Base-by-base conservation (phyloP, 169 alveolate genomes). In the Cryptosporidium viatorum region DNA sequence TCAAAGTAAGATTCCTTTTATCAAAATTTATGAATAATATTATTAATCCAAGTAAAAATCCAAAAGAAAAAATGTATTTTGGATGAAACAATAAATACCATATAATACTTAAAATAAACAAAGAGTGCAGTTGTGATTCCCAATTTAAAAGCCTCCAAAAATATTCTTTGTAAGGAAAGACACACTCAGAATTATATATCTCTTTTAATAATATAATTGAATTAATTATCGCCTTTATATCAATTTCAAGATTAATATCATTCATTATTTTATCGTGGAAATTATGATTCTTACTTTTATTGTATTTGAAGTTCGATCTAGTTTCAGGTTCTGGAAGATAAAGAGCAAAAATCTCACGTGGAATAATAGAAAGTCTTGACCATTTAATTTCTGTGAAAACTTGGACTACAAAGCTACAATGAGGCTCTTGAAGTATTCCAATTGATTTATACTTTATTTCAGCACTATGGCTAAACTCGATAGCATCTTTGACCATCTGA, bases 341-440 rank as follows among this genome's bases (percentile, higher is more conserved):
- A 37, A 80, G 70, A 80, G 89, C 89, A 62, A 65, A 39, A 16
- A 80, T 80, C 37, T 80, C 89, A 0, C 89, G 35, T 31, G 89
- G 89, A 26, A 80, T 43, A 16, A 80, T 41, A 14, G 89, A 62
- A 16, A 80, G 26, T 31, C 89, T 80, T 29, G 80, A 41, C 89
- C 89, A 80, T 31, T 65, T 80, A 39, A 80, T 65, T 67, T 80
- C 89, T 29, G 89, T 23, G 35, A 45, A 80, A 16, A 60, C 59
- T 43, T 65, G 89, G 3, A 29, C 33, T 12, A 80, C 89, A 37
- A 80, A 80, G 21, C 41, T 62, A 41, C 68, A 59, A 39, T 65
- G 39, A n/a, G 89, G 75, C 16, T 41, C 52, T 80, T 80, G 89
- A 9, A 80, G 68, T 62, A 18, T 62, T 7, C 69, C 75, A 37